These are phyloP conservation scores for Sporothrix dimorphospora DNA, from an alignment of 2,329 filamentous ascomycete species.

Conservation along the genomic window DNA sequence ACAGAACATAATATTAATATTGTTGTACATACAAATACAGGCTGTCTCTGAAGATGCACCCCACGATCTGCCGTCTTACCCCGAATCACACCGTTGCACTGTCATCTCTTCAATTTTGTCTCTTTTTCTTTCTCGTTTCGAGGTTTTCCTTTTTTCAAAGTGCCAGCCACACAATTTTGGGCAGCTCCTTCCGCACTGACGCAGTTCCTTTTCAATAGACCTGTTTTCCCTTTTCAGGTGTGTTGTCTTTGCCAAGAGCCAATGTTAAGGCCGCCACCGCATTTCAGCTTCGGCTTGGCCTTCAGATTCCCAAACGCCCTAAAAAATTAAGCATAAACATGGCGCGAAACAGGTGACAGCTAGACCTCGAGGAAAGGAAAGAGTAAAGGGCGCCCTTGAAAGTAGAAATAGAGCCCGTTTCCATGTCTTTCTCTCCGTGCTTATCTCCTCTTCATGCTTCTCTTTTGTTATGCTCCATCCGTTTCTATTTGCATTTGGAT, in stretches of 20 bases:
- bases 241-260: not conserved
- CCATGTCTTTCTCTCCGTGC: too few species aligned
- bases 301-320: not conserved
- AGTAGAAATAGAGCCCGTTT: not conserved
- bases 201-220: not conserved
- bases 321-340: slow-evolving; percentile 6
- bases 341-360: not conserved
- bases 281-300: not conserved
- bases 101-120: too few species aligned
- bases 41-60: too few species aligned
- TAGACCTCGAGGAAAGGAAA: not conserved
- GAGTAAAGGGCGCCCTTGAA: not conserved
- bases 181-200: not conserved
- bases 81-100: too few species aligned
- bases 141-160: not conserved
- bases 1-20: too few species aligned
- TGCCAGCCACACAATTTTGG: not conserved
- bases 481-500: too few species aligned
- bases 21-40: too few species aligned
- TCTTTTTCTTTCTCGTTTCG: not conserved
- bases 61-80: too few species aligned
- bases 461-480: not conserved
- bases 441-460: not conserved
- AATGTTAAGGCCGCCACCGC: not conserved
- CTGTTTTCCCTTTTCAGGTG: not conserved